Evolutionary conservation across 2,329 filamentous ascomycete genomes (phyloP).

Genomic region (Didymella arachidicola): DNA sequence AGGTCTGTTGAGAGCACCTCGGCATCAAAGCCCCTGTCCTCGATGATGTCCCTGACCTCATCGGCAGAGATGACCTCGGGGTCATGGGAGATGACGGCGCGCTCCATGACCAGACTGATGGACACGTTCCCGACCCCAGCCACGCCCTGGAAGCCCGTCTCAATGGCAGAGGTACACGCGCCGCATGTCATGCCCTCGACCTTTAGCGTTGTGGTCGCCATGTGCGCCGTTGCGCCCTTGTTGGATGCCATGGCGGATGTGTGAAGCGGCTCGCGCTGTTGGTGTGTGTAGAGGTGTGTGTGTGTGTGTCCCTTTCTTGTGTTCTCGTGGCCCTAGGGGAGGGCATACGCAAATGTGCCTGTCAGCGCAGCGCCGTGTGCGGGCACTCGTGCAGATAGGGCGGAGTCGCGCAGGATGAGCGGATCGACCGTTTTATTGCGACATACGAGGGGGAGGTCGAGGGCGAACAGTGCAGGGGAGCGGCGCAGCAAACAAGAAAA

Average conservation of each 20-base stretch:
- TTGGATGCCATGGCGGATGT: conserved; percentile 22
- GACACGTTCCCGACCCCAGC: conserved; percentile 85
- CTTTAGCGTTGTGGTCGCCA: conserved; percentile 89
- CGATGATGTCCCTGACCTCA: conserved; percentile 82
- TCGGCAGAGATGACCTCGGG: conserved; percentile 75
- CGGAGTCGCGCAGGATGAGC: conserved; percentile 19
- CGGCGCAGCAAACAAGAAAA: background rate
- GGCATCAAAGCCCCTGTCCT: conserved; percentile 91
- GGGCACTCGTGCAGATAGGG: conserved; percentile 23
- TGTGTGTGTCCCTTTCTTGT: conserved; percentile 11
- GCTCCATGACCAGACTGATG: conserved; percentile 92
- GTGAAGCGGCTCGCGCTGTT: conserved; percentile 23
- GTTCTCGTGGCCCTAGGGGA: conserved; percentile 15
- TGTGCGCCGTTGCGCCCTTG: conserved; percentile 57
- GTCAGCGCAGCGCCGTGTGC: conserved; percentile 26
- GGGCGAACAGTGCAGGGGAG: too few species aligned
- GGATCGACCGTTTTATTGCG: conserved; percentile 22
- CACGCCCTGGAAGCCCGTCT: conserved; percentile 84
- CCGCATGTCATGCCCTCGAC: conserved; percentile 90
- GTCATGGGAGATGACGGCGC: conserved; percentile 93
- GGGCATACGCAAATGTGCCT: conserved; percentile 21
- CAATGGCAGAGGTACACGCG: conserved; percentile 93
- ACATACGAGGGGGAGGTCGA: conserved; percentile 10
- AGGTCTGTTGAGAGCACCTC: conserved; percentile 85
- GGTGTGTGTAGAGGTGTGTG: conserved; percentile 18